Evolutionary conservation across 1,284 basidiomycete species (phyloP), one percentile per base, ranked within the genome.

Genomic region (Laetiporus sulphureus): DNA sequence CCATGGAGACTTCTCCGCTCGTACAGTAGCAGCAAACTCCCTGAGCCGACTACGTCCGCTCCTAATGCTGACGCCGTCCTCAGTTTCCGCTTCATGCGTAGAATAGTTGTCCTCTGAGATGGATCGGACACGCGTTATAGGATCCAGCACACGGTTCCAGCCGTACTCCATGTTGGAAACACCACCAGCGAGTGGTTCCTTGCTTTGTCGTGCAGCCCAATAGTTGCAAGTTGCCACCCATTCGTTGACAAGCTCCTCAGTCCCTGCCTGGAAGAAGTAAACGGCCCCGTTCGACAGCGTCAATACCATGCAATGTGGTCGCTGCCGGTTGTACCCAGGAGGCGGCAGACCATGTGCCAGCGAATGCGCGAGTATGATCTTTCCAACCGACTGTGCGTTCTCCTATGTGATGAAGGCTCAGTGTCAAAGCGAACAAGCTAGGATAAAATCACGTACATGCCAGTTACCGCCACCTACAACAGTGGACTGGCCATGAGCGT

Each of bases 141-240:
- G 62, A 41, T 86, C 82, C 12, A 69, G 54, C 10, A 86, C 74
- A 29, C 88, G 79, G 58, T 84, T 94, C 95, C 95, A 99, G 8
- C 95, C 95, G 57, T 99, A 98, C 62, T 99, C 96, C 86, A 98
- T 95, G 65, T 99, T 99, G 36, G 91, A 93, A 2, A 98, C 92
- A 22, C 94, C 95, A 3, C 94, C 95, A 2, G 87, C 75, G 2
- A 99, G 73, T 0, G 95, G 95, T 57, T 96, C 92, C 54, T 94
- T 92, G 62, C 88, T 92, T 49, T 80, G 83, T 24, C 94, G 74
- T 0, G 95, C 95, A 0, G 95, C 91, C 93, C 94, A 98, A 62
- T 98, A 98, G 66, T 98, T 99, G 75, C 94, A 98, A 0, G 95
- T 96, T 24, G 87, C 84, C 6, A 97, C 93, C 95, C 95, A 99